Percentiles rank a stretch among this genome's conserved stretches.
phyloP scores from a whole-genome alignment of 257 asterid genomes.

The Solanum virginianum region DNA sequence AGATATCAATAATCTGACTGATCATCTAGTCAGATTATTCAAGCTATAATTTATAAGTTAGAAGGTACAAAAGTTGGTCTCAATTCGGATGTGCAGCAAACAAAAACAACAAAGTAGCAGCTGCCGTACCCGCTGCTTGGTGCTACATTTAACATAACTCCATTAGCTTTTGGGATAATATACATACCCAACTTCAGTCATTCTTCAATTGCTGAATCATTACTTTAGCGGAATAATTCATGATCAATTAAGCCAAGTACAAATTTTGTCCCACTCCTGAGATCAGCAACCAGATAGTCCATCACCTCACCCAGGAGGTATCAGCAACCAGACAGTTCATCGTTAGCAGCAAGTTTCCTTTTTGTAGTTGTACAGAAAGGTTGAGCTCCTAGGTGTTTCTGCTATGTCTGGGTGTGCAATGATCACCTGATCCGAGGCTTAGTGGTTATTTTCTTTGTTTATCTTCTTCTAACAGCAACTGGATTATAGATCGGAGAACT shows the following conservation, averaged over 20 bases:
- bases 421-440: not conserved
- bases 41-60: not conserved
- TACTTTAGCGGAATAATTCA: not conserved
- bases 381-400: not conserved
- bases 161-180: not conserved
- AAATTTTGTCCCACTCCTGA: not conserved
- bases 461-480: slow-evolving; percentile 80
- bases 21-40: not conserved
- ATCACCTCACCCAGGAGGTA: not conserved
- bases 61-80: not conserved
- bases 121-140: not conserved
- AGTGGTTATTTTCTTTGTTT: slow-evolving; percentile 25
- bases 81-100: not conserved
- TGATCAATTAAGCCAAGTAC: not conserved
- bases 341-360: not conserved
- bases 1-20: not conserved
- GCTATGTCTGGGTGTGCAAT: not conserved
- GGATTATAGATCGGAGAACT: slow-evolving; percentile 73
- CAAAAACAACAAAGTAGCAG: not conserved
- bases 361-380: not conserved
- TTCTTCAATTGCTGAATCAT: not conserved
- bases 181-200: not conserved
- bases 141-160: not conserved
- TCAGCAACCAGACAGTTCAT: not conserved
- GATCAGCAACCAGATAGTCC: not conserved